Percentiles rank a stretch among this genome's conserved stretches.
Conservation (phyloP, 108 stramenopile genomes). For the Pseudonitzschia multistriata region DNA sequence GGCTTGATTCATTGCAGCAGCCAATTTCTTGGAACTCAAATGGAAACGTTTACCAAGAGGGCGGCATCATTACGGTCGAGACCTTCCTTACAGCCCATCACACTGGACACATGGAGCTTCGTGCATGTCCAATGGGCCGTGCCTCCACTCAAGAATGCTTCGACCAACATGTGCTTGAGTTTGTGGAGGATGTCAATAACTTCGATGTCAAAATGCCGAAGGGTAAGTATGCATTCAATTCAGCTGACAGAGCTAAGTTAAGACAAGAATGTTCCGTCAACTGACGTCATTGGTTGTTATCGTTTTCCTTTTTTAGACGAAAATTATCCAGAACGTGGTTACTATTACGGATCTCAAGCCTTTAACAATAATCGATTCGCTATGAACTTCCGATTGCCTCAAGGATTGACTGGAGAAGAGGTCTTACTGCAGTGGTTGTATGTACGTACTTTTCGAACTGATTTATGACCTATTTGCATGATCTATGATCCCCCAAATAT, state of each 20-base stretch:
- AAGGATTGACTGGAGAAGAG: constrained; percentile 51
- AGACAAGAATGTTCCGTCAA: background rate
- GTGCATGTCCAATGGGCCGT: constrained; percentile 51
- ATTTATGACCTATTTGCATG: too few relatives aligned
- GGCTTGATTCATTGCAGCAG: constrained; percentile 35
- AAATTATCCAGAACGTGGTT: constrained; percentile 35
- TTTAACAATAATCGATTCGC: background rate
- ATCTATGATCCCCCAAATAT: too few relatives aligned
- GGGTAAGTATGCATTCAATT: constrained; percentile 12
- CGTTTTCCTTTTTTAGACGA: background rate
- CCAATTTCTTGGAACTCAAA: constrained; percentile 42
- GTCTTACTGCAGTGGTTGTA: constrained; percentile 76
- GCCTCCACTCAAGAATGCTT: constrained; percentile 58
- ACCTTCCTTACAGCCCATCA: constrained; percentile 49
- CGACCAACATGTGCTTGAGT: constrained; percentile 42
- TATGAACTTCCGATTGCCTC: constrained; percentile 42
- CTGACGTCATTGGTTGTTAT: too few relatives aligned
- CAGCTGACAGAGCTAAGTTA: too few relatives aligned
- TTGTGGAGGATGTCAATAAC: constrained; percentile 52
- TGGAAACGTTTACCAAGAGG: background rate
- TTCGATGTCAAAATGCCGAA: constrained; percentile 43
- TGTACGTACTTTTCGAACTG: too few relatives aligned
- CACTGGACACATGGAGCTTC: constrained; percentile 56
- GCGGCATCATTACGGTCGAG: background rate
- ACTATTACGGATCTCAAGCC: constrained; percentile 6